These are phyloP conservation scores for Rhodotorula sphaerocarpa DNA, from an alignment of 768 basidiomycete species.

Conservation along the genomic window DNA sequence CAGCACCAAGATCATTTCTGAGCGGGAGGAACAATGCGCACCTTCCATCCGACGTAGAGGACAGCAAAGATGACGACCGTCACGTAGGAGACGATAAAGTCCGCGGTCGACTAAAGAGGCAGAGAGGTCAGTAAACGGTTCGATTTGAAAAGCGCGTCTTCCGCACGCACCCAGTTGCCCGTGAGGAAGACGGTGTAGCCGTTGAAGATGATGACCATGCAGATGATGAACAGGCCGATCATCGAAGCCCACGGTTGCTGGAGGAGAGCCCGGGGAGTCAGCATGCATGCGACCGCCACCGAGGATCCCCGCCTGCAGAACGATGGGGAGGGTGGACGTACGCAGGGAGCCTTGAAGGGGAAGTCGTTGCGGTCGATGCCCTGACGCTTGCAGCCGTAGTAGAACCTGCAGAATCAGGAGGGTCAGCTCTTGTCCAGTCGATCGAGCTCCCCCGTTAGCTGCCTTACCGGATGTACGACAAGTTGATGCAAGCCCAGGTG, in stretches of 20 bases:
- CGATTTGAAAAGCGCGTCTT: no score
- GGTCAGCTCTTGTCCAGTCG: no score
- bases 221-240: slow-evolving; percentile 23
- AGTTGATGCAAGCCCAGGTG: slow-evolving; percentile 70
- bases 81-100: not conserved
- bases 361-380: slow-evolving; percentile 63
- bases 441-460: no score
- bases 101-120: not conserved
- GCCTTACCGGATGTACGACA: slow-evolving; percentile 60
- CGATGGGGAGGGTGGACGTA: no score
- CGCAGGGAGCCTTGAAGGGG: slow-evolving; percentile 56
- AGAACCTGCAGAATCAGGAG: slow-evolving; percentile 49
- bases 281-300: no score
- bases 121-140: no score
- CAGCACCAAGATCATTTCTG: no score
- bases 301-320: no score
- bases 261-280: slow-evolving; percentile 30
- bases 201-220: slow-evolving; percentile 39
- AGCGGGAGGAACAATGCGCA: no score
- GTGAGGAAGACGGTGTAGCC: slow-evolving; percentile 6
- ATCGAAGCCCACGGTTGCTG: slow-evolving; percentile 48
- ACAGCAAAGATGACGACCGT: not conserved
- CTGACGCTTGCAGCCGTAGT: slow-evolving; percentile 68
- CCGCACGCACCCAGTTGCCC: slow-evolving; percentile 1
- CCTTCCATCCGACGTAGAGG: not conserved